A percentile compares a stretch with the other conserved stretches of the same genome.
phyloP scores from a whole-genome alignment of 2,329 filamentous ascomycete species.

The Monosporascus sp. region DNA sequence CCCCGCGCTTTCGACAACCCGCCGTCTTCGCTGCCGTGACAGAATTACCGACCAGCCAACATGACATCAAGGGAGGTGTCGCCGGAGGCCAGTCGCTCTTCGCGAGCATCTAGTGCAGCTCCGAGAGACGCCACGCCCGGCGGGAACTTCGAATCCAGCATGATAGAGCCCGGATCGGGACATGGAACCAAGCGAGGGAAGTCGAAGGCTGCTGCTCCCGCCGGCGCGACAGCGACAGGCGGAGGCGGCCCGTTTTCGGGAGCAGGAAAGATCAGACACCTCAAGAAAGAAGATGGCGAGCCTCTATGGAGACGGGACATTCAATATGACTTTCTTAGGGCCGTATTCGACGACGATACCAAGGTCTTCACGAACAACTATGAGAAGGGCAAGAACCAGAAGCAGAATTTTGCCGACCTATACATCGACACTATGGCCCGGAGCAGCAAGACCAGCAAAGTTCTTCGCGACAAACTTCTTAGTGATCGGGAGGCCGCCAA shows the following conservation, averaged over 20 bases:
- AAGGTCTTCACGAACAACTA: conserved; percentile 86
- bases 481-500: conserved; percentile 88
- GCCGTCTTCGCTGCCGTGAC: background rate
- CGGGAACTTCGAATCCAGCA: conserved; percentile 21
- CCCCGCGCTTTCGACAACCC: too few relatives aligned
- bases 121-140: conserved; percentile 15
- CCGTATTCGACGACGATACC: conserved; percentile 70
- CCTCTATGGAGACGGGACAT: conserved; percentile 85
- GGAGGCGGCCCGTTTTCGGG: conserved; percentile 15
- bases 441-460: conserved; percentile 98
- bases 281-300: conserved; percentile 86
- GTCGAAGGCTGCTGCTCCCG: conserved; percentile 15
- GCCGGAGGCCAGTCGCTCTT: conserved; percentile 18
- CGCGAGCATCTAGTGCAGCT: conserved; percentile 19
- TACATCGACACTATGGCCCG: conserved; percentile 98
- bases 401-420: conserved; percentile 84
- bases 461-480: conserved; percentile 91
- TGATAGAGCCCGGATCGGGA: conserved; percentile 17
- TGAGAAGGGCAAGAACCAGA: conserved; percentile 54
- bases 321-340: conserved; percentile 78
- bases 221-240: conserved; percentile 1
- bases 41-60: background rate
- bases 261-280: conserved; percentile 69
- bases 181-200: conserved; percentile 20
- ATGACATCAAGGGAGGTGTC: conserved; percentile 25